Evolutionary conservation across 257 asterid species (phyloP).

Genomic region (Solanum tarapatanum): DNA sequence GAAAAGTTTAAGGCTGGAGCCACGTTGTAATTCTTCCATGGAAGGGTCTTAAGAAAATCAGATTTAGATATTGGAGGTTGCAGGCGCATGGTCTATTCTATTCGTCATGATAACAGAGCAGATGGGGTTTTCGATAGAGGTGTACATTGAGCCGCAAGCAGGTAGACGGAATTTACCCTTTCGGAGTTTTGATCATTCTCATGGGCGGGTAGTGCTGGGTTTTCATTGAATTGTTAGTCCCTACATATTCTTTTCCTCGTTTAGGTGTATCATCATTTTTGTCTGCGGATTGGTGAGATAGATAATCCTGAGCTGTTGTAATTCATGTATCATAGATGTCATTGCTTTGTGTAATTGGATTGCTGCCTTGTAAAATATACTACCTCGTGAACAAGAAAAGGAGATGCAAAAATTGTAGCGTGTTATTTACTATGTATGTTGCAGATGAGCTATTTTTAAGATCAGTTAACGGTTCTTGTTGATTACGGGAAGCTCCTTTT

Average conservation of each 20-base stretch:
- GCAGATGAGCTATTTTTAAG: background rate
- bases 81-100: background rate
- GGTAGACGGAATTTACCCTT: constrained; percentile 15
- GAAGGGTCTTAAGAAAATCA: background rate
- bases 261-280: constrained; percentile 38
- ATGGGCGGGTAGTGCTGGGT: constrained; percentile 18
- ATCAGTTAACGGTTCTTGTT: background rate
- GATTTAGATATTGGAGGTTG: background rate
- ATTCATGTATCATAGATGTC: constrained; percentile 37
- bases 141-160: constrained; percentile 40
- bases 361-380: constrained; percentile 10
- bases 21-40: constrained; percentile 8
- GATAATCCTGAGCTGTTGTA: constrained; percentile 8
- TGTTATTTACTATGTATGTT: background rate
- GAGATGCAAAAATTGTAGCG: background rate
- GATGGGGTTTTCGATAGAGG: constrained; percentile 12
- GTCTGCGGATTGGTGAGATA: constrained; percentile 25
- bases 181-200: constrained; percentile 10
- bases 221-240: constrained; percentile 7
- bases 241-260: constrained; percentile 3
- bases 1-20: constrained; percentile 10
- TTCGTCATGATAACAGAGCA: constrained; percentile 8
- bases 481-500: background rate
- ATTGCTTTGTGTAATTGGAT: constrained; percentile 27
- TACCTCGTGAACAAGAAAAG: constrained; percentile 6